Evolutionary conservation across 2,329 filamentous ascomycete species (phyloP), one percentile per base, ranked within the genome.

Genomic region (Neopestalotiopsis sp.): DNA sequence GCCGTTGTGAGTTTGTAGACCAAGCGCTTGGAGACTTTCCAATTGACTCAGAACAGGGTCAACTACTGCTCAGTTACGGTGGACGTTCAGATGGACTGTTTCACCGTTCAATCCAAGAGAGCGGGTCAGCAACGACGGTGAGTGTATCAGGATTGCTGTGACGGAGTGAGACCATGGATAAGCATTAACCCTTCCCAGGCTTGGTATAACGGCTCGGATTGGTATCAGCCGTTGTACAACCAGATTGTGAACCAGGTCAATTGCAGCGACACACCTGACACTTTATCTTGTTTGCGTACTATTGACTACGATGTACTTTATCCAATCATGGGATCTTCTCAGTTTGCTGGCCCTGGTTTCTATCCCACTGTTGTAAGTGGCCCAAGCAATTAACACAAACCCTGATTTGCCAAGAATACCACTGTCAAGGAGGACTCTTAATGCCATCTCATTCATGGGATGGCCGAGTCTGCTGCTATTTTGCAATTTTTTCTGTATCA

Each of bases 261-360:
- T 62, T 90, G 88, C 75, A 79, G 78, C 14, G 76, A 82, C 34
- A 79, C 77, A 10, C 77, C 77, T 10, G 84, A 86, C 70, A 82
- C 81, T 1, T 73, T 88, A 32, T 78, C 83, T 42, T 88, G 86
- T 72, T 79, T 91, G 40, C 83, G 88, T 6, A 75, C 78, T 4
- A 76, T 87, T 13, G 80, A 84, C 9, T 84, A 84, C 67, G 79
- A 83, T 24, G 76, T 73, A 2, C 76, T 89, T 7, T 87, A 87
- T 70, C 72, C 78, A 1, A 82, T 80, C 30, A 76, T 87, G 59
- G 74, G 74, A 40, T 69, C 74, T 69, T 83, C 86, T 68, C 73
- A 74, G 42, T 52, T 72, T 6, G 58, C 66, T 9, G 75, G 75
- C 1, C 75, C 75, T 2, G 75, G 75, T 24, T 77, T 71, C 65